Percentiles rank a stretch among this genome's conserved stretches.
Conservation (phyloP, 2,329 filamentous ascomycete species). For the Stemphylium lycopersici region DNA sequence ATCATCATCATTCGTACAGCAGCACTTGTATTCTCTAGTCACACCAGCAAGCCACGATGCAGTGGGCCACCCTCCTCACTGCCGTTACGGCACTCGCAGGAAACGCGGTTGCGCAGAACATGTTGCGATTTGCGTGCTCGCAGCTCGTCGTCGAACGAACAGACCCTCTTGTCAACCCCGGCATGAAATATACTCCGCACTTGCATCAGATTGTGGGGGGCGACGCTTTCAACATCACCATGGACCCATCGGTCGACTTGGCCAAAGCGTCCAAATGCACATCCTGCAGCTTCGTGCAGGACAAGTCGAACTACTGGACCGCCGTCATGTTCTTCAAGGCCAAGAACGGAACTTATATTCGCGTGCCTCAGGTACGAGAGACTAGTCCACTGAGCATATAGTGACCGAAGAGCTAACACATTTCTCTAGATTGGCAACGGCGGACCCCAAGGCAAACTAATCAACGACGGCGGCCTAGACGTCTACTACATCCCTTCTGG, state of each 20-base stretch:
- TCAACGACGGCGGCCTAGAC: constrained; percentile 45
- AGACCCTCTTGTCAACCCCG: constrained; percentile 44
- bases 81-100: constrained; percentile 28
- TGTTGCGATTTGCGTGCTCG: constrained; percentile 45
- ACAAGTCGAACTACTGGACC: constrained; percentile 47
- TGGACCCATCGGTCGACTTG: constrained; percentile 37
- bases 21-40: background rate
- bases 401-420: no score
- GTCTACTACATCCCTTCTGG: constrained; percentile 45
- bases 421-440: constrained; percentile 36
- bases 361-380: constrained; percentile 31
- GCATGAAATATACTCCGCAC: constrained; percentile 45
- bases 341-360: constrained; percentile 42
- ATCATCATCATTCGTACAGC: background rate
- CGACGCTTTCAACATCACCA: constrained; percentile 43
- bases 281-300: constrained; percentile 40
- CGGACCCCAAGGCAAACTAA: constrained; percentile 41
- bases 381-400: no score
- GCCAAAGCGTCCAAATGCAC: constrained; percentile 39
- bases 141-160: constrained; percentile 44
- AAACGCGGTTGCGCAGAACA: constrained; percentile 36
- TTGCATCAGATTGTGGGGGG: constrained; percentile 45
- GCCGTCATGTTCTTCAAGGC: constrained; percentile 47
- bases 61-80: constrained; percentile 37
- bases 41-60: constrained; percentile 29